Percentiles rank a stretch among this genome's conserved stretches.
These are phyloP conservation scores for Tetragonia tetragonoides DNA, from an alignment of 148 eudicot species.

Conservation along the genomic window DNA sequence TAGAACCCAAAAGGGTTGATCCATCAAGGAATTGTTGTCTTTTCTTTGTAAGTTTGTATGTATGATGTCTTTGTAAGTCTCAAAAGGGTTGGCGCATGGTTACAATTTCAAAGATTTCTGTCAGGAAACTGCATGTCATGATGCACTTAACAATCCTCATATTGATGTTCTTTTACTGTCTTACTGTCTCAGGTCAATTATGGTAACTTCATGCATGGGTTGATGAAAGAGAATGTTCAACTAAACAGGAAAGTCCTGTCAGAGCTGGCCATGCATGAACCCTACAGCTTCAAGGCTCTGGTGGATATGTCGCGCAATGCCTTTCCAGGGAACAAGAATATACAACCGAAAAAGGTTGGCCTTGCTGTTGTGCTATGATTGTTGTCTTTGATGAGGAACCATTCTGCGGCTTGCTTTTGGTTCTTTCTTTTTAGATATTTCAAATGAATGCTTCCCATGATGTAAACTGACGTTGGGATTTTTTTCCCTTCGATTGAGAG, in stretches of 20 bases:
- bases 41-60: no score
- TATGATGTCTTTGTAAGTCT: no score
- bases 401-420: no score
- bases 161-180: neutral
- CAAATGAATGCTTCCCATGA: no score
- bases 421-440: no score
- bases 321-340: constrained; percentile 72
- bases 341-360: constrained; percentile 60
- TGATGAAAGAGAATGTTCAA: constrained; percentile 81
- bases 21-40: no score
- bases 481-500: no score
- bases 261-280: constrained; percentile 89
- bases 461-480: no score
- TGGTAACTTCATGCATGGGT: constrained; percentile 86
- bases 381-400: neutral
- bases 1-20: no score
- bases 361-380: constrained; percentile 43
- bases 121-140: neutral
- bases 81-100: no score
- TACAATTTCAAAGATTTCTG: no score
- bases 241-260: constrained; percentile 83
- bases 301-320: constrained; percentile 68
- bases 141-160: neutral
- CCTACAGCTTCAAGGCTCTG: constrained; percentile 84
- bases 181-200: constrained; percentile 58